phyloP scores from a whole-genome alignment of 495 filamentous ascomycete species.

The Tuber melanosporum region DNA sequence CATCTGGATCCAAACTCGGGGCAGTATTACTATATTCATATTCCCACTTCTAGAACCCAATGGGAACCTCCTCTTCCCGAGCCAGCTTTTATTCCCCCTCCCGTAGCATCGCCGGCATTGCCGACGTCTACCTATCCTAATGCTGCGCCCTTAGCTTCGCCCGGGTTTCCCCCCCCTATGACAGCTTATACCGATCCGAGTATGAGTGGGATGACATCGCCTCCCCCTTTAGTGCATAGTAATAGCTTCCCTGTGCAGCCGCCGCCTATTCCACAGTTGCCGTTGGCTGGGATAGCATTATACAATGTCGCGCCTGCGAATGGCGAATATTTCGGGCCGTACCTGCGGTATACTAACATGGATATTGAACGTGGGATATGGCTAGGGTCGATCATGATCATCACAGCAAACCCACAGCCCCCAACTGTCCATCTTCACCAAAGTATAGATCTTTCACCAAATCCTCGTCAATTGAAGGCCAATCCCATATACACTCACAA shows the following conservation, averaged over 20 bases:
- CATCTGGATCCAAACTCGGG: conserved; percentile 91
- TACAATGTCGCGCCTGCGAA: conserved; percentile 92
- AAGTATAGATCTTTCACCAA: conserved; percentile 82
- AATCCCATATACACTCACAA: conserved; percentile 82
- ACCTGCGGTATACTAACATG: conserved; percentile 95
- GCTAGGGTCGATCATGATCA: conserved; percentile 69
- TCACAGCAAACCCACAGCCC: conserved; percentile 86
- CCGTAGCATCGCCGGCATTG: conserved; percentile 63
- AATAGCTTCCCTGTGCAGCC: conserved; percentile 52
- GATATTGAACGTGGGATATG: conserved; percentile 85
- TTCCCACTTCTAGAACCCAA: conserved; percentile 91
- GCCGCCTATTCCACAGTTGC: conserved; percentile 78
- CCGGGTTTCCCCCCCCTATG: conserved; percentile 53
- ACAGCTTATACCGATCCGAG: conserved; percentile 24
- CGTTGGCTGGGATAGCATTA: conserved; percentile 76
- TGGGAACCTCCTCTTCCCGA: conserved; percentile 90
- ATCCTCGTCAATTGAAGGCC: conserved; percentile 80
- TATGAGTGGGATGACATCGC: conserved; percentile 16
- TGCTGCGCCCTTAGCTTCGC: conserved; percentile 48
- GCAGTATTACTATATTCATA: conserved; percentile 98
- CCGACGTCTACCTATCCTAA: conserved; percentile 62
- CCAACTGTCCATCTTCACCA: conserved; percentile 96
- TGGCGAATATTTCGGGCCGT: conserved; percentile 97
- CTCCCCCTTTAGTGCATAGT: conserved; percentile 31
- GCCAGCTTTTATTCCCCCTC: neutral